Conservation (phyloP, 768 basidiomycete genomes). For the Tylopilus sp. region DNA sequence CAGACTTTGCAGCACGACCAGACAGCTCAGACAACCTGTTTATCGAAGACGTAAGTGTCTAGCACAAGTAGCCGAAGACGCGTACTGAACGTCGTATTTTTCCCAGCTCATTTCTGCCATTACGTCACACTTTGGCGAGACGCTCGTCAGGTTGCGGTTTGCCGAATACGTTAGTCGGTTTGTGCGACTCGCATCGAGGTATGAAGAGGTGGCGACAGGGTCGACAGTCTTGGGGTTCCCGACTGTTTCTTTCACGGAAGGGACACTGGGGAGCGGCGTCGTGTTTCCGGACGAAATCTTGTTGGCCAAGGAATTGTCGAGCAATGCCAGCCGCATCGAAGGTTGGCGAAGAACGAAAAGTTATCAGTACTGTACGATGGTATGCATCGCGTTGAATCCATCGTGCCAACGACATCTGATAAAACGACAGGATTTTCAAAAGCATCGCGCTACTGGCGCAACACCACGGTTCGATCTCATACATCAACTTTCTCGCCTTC, state of each 20-base stretch:
- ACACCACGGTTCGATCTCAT: slow-evolving; percentile 80
- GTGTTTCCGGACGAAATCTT: slow-evolving; percentile 70
- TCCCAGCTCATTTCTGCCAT: slow-evolving; percentile 78
- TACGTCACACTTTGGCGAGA: slow-evolving; percentile 89
- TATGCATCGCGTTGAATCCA: slow-evolving; percentile 34
- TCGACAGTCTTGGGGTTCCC: slow-evolving; percentile 75
- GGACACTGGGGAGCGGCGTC: slow-evolving; percentile 72
- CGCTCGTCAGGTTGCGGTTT: slow-evolving; percentile 82
- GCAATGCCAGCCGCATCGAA: slow-evolving; percentile 83
- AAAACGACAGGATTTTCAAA: slow-evolving; percentile 61
- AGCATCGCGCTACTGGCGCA: slow-evolving; percentile 47
- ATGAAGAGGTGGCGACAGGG: slow-evolving; percentile 80
- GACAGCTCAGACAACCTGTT: slow-evolving; percentile 79
- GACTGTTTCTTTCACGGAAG: slow-evolving; percentile 45
- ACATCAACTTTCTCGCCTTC: slow-evolving; percentile 82
- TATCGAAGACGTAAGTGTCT: slow-evolving; percentile 88
- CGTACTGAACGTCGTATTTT: too few species aligned
- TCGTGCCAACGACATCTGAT: slow-evolving; percentile 7
- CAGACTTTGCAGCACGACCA: slow-evolving; percentile 52
- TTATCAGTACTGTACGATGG: slow-evolving; percentile 70
- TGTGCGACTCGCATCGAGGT: slow-evolving; percentile 83
- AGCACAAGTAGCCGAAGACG: too few species aligned
- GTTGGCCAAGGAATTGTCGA: slow-evolving; percentile 64
- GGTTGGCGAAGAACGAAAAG: slow-evolving; percentile 86
- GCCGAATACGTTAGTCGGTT: slow-evolving; percentile 87